Base-by-base conservation (phyloP, 306 rosid species). In the Inga oerstediana region DNA sequence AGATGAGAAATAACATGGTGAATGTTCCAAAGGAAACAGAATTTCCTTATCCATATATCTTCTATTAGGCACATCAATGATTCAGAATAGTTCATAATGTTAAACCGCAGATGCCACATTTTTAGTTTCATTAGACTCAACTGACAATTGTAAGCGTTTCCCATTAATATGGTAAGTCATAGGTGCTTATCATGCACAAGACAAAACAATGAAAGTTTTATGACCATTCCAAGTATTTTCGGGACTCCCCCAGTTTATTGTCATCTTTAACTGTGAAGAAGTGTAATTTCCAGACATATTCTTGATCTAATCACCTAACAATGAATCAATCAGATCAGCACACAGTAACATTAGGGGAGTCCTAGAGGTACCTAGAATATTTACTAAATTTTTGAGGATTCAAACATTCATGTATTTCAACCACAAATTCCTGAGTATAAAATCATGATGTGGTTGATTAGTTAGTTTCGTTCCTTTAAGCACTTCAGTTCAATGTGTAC, bases 71-170 rank as follows among this genome's bases (percentile, higher is more conserved):
- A 46, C 51, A 70, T 72, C 68, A 24, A 24, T n/a, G 32, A 61
- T 61, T 3, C 15, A 61, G 67, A 61, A 61, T 61, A 61, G 67
- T 77, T 64, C 4, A 56, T 72, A 72, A 49, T 64, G 41, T 41
- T 15, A 75, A 17, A 46, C 32, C 22, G 73, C 71, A 75, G 35
- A 62, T 75, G 84, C 84, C 72, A 22, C 72, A 8, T 54, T 37
- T 75, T 75, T 62, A 43, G 59, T 51, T 76, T 65, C 74, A 71
- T 62, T 76, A 34, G 54, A 76, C 78, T 78, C 65, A 71, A 75
- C 46, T 49, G 46, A 35, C 44, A 34, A 35, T 7, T 15, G 8
- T 70, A 19, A 7, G 43, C 64, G 62, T 67, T 62, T 10, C 16
- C 54, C 19, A 49, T 10, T 49, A 49, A 49, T 49, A 14, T 12